These are phyloP conservation scores for Maudiozyma serrabonitensis DNA, from an alignment of 805 yeast species.

Conservation along the genomic window DNA sequence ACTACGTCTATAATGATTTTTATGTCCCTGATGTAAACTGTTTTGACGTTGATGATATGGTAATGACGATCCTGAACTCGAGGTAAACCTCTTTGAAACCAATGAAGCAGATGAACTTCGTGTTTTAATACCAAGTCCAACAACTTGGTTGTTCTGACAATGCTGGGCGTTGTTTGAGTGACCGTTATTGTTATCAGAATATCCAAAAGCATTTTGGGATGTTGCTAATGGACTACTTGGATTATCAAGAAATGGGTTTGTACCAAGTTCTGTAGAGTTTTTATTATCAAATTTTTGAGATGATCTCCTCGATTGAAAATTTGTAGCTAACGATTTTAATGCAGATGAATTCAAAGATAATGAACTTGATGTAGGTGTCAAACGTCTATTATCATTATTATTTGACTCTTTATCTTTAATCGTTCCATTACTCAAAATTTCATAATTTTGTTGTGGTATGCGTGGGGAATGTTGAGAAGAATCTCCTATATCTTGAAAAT, in stretches of 20 bases:
- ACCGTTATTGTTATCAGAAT: neutral
- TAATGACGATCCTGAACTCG: slow-evolving; percentile 19
- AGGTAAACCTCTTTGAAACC: slow-evolving; percentile 29
- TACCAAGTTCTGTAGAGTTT: neutral
- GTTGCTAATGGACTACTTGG: neutral
- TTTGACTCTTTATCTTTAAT: neutral
- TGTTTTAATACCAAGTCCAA: slow-evolving; percentile 35
- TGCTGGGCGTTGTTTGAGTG: neutral
- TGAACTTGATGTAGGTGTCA: slow-evolving; percentile 14
- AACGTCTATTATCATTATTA: neutral
- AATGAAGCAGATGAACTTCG: slow-evolving; percentile 38
- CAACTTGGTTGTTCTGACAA: neutral
- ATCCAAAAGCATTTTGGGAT: neutral
- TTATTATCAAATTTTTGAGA: slow-evolving; percentile 29
- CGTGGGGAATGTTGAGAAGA: neutral
- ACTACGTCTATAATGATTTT: slow-evolving; percentile 8
- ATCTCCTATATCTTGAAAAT: slow-evolving; percentile 12
- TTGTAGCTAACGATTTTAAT: slow-evolving; percentile 24
- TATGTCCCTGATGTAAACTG: slow-evolving; percentile 2
- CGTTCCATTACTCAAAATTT: slow-evolving; percentile 5
- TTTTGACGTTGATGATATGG: slow-evolving; percentile 8
- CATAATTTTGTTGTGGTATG: neutral
- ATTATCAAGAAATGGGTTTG: slow-evolving; percentile 19
- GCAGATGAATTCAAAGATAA: slow-evolving; percentile 30
- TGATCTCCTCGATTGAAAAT: slow-evolving; percentile 31